These are phyloP conservation scores for Inga oerstediana DNA, from an alignment of 306 rosid species.

Conservation along the genomic window DNA sequence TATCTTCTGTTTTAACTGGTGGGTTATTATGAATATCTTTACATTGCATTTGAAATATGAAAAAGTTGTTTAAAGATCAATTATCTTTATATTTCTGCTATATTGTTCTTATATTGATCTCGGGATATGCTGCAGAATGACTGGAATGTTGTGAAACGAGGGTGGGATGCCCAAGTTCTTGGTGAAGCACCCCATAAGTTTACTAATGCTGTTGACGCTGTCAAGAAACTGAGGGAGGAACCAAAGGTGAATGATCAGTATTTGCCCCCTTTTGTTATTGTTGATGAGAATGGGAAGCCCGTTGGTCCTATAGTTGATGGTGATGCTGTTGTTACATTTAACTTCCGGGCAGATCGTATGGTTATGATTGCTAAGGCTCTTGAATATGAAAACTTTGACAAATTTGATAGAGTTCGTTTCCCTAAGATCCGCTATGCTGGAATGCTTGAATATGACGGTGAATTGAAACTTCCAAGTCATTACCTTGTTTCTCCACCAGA, in stretches of 20 bases:
- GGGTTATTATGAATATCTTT: neutral
- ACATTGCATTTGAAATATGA: neutral
- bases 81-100: neutral
- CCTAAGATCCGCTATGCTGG: constrained; percentile 97
- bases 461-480: constrained; percentile 85
- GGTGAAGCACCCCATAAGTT: constrained; percentile 95
- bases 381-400: constrained; percentile 87
- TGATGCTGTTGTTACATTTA: constrained; percentile 95
- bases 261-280: constrained; percentile 91
- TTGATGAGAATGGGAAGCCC: constrained; percentile 78
- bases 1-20: neutral
- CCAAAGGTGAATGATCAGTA: constrained; percentile 85
- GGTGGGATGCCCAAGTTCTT: constrained; percentile 99
- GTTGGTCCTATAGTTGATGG: constrained; percentile 97
- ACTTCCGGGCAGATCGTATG: constrained; percentile 98
- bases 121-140: constrained; percentile 69
- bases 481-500: constrained; percentile 98
- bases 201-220: constrained; percentile 74
- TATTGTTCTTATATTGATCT: neutral
- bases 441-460: constrained; percentile 98
- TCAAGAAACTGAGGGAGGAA: constrained; percentile 75
- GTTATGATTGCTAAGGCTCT: constrained; percentile 93
- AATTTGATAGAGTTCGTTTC: constrained; percentile 81
- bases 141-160: constrained; percentile 94
- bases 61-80: neutral